Conservation (phyloP, 2,329 filamentous ascomycete genomes). For the Verticillium tricorpus region DNA sequence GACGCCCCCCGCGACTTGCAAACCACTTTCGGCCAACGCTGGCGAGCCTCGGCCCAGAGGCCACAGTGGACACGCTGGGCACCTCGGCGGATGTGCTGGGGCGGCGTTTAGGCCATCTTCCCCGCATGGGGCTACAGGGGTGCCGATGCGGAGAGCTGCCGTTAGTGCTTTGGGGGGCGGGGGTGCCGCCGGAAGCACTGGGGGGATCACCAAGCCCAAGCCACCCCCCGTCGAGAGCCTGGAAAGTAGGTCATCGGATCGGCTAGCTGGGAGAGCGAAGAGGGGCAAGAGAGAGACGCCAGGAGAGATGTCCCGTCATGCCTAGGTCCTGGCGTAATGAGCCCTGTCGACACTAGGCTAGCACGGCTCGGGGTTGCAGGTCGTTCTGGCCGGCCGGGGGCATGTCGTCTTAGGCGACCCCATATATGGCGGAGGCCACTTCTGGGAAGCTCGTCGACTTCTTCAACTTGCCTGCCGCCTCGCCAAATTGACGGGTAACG, state of each 20-base stretch:
- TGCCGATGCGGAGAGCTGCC: not conserved
- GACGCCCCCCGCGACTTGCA: not conserved
- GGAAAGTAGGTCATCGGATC: not conserved
- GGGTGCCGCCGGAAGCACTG: not conserved
- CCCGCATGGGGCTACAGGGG: not conserved
- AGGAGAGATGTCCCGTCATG: not conserved
- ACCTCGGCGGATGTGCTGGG: not conserved
- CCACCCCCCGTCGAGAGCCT: not conserved
- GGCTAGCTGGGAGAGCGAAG: not conserved
- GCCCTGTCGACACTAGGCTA: not conserved
- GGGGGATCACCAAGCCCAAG: not conserved
- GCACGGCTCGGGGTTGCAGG: not conserved
- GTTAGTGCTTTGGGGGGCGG: not conserved
- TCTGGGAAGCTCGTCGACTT: not conserved
- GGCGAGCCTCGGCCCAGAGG: not conserved
- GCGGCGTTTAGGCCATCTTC: not conserved
- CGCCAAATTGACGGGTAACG: not conserved
- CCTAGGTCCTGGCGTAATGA: not conserved
- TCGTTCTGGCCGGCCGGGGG: no score
- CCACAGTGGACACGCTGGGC: not conserved
- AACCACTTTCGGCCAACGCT: not conserved
- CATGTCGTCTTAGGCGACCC: not conserved
- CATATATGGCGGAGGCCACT: not conserved
- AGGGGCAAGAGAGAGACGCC: not conserved
- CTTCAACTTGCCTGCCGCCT: not conserved